phyloP scores from a whole-genome alignment of 2,329 filamentous ascomycete species.

The Talaromyces sp. region DNA sequence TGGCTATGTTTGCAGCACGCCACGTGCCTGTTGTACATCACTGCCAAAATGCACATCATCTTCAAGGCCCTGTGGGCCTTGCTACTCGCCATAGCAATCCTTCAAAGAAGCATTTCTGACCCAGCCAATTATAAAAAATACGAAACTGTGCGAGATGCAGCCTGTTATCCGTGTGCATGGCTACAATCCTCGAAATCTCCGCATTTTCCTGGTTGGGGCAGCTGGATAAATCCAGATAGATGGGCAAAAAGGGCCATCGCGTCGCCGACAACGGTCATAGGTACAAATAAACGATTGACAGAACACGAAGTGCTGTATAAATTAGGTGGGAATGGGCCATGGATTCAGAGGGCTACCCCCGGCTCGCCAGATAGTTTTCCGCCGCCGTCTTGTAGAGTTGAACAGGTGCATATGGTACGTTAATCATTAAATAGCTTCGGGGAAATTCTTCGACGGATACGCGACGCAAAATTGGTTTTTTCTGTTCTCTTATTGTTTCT shows the following conservation, averaged over 20 bases:
- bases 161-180: not conserved
- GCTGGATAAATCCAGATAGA: conserved; percentile 19
- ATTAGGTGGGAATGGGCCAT: conserved; percentile 54
- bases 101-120: not conserved
- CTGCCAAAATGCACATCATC: not conserved
- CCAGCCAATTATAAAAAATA: not conserved
- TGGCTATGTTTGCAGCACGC: not conserved
- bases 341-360: conserved; percentile 48
- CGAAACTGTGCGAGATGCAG: not conserved
- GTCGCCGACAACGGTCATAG: not conserved
- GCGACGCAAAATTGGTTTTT: not conserved
- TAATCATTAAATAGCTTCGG: not conserved
- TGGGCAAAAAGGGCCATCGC: not conserved
- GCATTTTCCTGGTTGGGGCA: conserved; percentile 20
- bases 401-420: conserved; percentile 58
- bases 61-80: not conserved
- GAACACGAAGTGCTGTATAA: conserved; percentile 53
- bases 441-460: not conserved
- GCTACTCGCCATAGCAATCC: conserved; percentile 3
- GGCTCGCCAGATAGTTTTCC: conserved; percentile 37
- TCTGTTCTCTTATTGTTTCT: not conserved
- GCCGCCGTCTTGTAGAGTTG: conserved; percentile 49
- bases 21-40: not conserved
- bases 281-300: not conserved
- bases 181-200: conserved; percentile 1